Conservation (phyloP, 1,284 basidiomycete species). For the Microbotryomycetes sp. region DNA sequence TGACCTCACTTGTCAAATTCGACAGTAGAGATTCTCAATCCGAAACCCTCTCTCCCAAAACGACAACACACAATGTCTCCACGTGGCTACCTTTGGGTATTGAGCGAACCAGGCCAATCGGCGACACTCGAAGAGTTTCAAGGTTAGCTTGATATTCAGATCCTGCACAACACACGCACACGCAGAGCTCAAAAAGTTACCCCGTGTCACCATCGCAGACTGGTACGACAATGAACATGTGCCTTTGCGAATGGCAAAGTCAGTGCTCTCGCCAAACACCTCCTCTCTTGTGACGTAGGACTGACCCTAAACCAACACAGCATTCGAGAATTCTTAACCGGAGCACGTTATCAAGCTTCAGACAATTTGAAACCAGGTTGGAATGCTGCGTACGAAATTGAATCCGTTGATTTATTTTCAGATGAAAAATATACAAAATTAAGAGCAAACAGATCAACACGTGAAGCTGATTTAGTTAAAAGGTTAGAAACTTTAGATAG, state of each 20-base stretch:
- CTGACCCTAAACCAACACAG: constrained; percentile 22
- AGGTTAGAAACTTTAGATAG: constrained; percentile 42
- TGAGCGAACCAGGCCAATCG: constrained; percentile 35
- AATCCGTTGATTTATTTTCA: constrained; percentile 38
- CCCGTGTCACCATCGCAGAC: constrained; percentile 24
- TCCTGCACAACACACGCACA: neutral
- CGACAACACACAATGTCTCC: neutral
- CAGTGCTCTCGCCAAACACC: constrained; percentile 8
- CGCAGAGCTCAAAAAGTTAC: neutral
- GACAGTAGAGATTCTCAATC: too few relatives aligned
- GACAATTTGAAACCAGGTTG: constrained; percentile 34
- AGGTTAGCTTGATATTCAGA: constrained; percentile 22
- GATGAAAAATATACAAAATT: constrained; percentile 40
- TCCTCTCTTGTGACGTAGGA: too few relatives aligned
- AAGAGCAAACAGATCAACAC: constrained; percentile 38
- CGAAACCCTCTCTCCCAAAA: too few relatives aligned
- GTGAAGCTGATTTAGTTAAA: constrained; percentile 42
- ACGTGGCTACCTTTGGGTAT: constrained; percentile 39
- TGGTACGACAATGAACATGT: constrained; percentile 47
- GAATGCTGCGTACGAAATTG: constrained; percentile 43
- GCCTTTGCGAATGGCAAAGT: constrained; percentile 41
- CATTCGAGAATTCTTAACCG: constrained; percentile 38
- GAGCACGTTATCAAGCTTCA: constrained; percentile 36
- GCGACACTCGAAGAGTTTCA: constrained; percentile 40
- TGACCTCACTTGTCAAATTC: too few relatives aligned